phyloP scores from a whole-genome alignment of 2,329 filamentous ascomycete genomes.

The Nigrograna mackinnonii region DNA sequence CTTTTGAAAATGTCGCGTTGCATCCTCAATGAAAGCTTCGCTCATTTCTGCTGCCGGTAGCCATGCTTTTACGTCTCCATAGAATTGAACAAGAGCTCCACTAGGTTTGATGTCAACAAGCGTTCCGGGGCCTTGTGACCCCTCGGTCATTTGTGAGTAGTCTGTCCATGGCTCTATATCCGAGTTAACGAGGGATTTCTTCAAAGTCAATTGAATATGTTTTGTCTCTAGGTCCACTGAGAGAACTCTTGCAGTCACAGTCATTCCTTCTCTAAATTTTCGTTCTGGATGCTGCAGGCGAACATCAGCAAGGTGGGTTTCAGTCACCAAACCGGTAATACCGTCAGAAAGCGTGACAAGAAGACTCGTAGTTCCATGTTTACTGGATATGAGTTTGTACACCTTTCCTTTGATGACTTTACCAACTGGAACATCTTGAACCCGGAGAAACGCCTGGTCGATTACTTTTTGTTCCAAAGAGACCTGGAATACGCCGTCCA shows the following conservation, averaged over 20 bases:
- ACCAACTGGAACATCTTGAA: conserved; percentile 86
- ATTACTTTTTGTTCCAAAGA: conserved; percentile 83
- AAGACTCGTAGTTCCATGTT: conserved; percentile 77
- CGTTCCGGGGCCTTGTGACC: conserved; percentile 81
- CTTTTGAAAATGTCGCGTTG: conserved; percentile 82
- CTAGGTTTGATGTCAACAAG: conserved; percentile 78
- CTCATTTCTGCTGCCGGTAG: conserved; percentile 97
- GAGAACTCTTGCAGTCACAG: conserved; percentile 83
- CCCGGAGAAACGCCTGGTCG: conserved; percentile 85
- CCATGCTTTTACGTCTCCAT: conserved; percentile 80
- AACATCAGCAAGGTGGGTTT: conserved; percentile 86
- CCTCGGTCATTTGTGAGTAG: conserved; percentile 73
- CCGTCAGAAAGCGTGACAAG: conserved; percentile 84
- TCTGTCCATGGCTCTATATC: conserved; percentile 78
- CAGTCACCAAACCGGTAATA: conserved; percentile 85
- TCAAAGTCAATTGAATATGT: conserved; percentile 84
- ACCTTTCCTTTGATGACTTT: conserved; percentile 80
- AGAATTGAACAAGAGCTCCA: conserved; percentile 92
- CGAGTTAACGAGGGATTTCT: conserved; percentile 92
- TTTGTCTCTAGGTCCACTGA: conserved; percentile 76
- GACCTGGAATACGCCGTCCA: conserved; percentile 84
- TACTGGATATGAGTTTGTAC: conserved; percentile 80
- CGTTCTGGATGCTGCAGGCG: conserved; percentile 90
- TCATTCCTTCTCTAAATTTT: conserved; percentile 87
- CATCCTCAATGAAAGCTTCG: conserved; percentile 90